Conservation (phyloP, 805 yeast species). For the Pachysolen tannophilus region DNA sequence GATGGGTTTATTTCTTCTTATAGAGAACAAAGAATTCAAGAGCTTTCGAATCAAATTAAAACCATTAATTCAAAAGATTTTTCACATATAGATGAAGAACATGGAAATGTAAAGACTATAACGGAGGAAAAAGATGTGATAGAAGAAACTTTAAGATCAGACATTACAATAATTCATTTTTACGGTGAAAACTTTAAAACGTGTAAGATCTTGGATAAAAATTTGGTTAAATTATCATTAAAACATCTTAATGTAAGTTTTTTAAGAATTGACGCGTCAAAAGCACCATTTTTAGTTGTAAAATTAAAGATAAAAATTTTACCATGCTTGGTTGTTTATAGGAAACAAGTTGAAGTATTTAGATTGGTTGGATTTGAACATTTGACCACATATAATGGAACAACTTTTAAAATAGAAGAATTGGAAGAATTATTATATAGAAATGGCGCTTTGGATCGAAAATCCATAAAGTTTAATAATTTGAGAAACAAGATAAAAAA, state of each 20-base stretch:
- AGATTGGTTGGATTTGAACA: constrained; percentile 66
- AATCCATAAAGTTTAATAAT: constrained; percentile 23
- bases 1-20: constrained; percentile 37
- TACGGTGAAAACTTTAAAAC: constrained; percentile 51
- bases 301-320: constrained; percentile 57
- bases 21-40: constrained; percentile 57
- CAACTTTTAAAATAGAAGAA: constrained; percentile 37
- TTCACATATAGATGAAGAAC: constrained; percentile 18
- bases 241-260: constrained; percentile 51
- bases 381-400: constrained; percentile 31
- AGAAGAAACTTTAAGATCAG: constrained; percentile 35
- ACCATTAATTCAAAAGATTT: constrained; percentile 16
- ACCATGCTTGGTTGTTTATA: constrained; percentile 62
- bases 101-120: constrained; percentile 37
- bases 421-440: constrained; percentile 37
- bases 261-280: constrained; percentile 46
- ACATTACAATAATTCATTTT: constrained; percentile 50
- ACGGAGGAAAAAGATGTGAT: constrained; percentile 50
- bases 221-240: constrained; percentile 37
- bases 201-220: constrained; percentile 51
- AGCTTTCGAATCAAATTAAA: constrained; percentile 38
- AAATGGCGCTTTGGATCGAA: constrained; percentile 25
- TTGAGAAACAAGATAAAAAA: constrained; percentile 11
- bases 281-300: constrained; percentile 66
- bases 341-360: constrained; percentile 48